These are phyloP conservation scores for Clarireedia paspali DNA, from an alignment of 2,329 filamentous ascomycete genomes.

Conservation along the genomic window DNA sequence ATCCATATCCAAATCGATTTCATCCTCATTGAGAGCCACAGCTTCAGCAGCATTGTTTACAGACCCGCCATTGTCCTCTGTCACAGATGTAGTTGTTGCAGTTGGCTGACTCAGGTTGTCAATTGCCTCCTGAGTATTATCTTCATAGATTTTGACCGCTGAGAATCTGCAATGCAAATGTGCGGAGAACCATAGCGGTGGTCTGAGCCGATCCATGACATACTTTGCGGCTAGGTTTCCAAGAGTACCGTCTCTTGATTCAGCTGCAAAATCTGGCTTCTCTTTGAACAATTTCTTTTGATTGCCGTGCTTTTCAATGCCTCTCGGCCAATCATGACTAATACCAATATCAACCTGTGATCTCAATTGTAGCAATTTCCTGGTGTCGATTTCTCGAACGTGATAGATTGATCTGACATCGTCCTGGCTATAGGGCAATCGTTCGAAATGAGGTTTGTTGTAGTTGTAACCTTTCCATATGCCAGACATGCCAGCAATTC, in stretches of 20 bases:
- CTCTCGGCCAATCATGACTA: slow-evolving; percentile 92
- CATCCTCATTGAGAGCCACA: slow-evolving; percentile 49
- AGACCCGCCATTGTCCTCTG: neutral
- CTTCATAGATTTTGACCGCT: slow-evolving; percentile 54
- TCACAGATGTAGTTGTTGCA: neutral
- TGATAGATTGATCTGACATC: slow-evolving; percentile 84
- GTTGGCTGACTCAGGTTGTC: neutral
- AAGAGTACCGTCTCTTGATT: slow-evolving; percentile 67
- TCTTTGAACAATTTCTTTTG: slow-evolving; percentile 56
- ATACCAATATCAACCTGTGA: slow-evolving; percentile 86
- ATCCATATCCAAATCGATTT: slow-evolving; percentile 63
- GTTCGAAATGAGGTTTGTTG: slow-evolving; percentile 72
- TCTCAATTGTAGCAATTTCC: slow-evolving; percentile 77
- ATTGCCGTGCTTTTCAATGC: slow-evolving; percentile 73
- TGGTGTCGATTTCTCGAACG: slow-evolving; percentile 79
- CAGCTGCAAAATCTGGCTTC: slow-evolving; percentile 68
- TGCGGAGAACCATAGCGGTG: slow-evolving; percentile 85
- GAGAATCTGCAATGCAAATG: slow-evolving; percentile 87
- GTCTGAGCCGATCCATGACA: slow-evolving; percentile 74
- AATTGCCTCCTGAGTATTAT: slow-evolving; percentile 15
- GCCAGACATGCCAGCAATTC: slow-evolving; percentile 84
- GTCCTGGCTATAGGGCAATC: slow-evolving; percentile 71
- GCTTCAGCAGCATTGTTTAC: neutral
- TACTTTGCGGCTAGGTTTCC: slow-evolving; percentile 74
- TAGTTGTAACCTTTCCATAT: slow-evolving; percentile 95